Base-by-base conservation (phyloP, 257 asterid species). In the Ligustrum vulgare region DNA sequence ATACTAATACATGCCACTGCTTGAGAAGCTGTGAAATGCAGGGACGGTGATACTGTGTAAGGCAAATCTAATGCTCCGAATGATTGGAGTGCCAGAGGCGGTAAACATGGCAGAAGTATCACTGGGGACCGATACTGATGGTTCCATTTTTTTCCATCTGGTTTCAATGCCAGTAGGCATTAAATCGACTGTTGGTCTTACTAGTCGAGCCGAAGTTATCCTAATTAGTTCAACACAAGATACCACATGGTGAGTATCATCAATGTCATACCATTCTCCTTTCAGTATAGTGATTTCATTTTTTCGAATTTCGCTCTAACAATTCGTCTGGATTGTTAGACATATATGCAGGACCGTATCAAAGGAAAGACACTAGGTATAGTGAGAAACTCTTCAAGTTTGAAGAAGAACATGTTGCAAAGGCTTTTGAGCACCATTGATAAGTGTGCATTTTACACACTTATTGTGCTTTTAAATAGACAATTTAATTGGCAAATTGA, bases 1-100 rank as follows among this genome's bases (percentile, higher is more conserved):
- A n/a, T n/a, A n/a, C n/a, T n/a, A n/a, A n/a, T n/a, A n/a, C n/a
- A n/a, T n/a, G n/a, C n/a, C n/a, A n/a, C n/a, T n/a, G n/a, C n/a
- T n/a, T n/a, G n/a, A n/a, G n/a, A n/a, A n/a, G n/a, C n/a, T n/a
- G n/a, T n/a, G n/a, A n/a, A n/a, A n/a, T n/a, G n/a, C n/a, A n/a
- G n/a, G n/a, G n/a, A n/a, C n/a, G n/a, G n/a, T n/a, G n/a, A n/a
- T n/a, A n/a, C n/a, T n/a, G n/a, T n/a, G n/a, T n/a, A n/a, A n/a
- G n/a, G n/a, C n/a, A n/a, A n/a, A 3, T 8, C 28, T 4, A n/a
- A 7, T 2, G 33, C 82, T 2, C 89, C 89, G 0, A 79, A 16
- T 75, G 93, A 90, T 11, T 86, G 89, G 90, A 82, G 84, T 71
- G 85, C 93, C 5, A 84, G 87, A 76, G 79, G 87, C 89, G 16